Evolutionary conservation across 805 yeast genomes (phyloP).

Genomic region (Blastobotrys robertii): DNA sequence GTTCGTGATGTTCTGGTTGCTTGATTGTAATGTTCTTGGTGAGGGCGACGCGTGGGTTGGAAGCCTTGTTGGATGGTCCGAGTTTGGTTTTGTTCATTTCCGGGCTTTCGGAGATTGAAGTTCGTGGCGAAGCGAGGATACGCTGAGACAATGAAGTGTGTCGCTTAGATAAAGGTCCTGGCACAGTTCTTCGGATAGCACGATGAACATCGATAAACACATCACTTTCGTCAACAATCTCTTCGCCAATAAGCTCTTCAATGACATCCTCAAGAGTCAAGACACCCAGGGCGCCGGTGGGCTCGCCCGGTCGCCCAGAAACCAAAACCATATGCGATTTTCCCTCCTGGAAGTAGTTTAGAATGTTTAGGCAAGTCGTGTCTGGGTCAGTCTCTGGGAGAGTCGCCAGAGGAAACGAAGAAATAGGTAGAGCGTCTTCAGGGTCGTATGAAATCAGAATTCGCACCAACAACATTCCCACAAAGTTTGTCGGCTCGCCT

Average conservation of each 20-base stretch:
- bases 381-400: conserved; percentile 88
- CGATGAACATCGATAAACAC: conserved; percentile 86
- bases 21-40: conserved; percentile 54
- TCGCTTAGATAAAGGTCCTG: conserved; percentile 28
- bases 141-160: neutral
- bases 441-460: conserved; percentile 94
- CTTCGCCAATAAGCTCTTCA: conserved; percentile 96
- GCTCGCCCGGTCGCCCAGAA: conserved; percentile 70
- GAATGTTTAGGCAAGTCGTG: conserved; percentile 86
- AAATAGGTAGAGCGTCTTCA: conserved; percentile 86
- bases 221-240: conserved; percentile 92
- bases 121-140: conserved; percentile 4
- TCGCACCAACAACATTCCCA: conserved; percentile 90
- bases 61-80: conserved; percentile 57
- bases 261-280: conserved; percentile 94
- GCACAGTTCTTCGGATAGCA: conserved; percentile 51
- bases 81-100: conserved; percentile 18
- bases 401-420: conserved; percentile 90
- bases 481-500: conserved; percentile 77
- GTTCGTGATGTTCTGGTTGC: too few species aligned
- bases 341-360: conserved; percentile 96
- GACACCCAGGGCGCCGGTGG: conserved; percentile 69
- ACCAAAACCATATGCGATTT: conserved; percentile 96
- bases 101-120: neutral
- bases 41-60: conserved; percentile 53